A percentile compares a stretch with the other conserved stretches of the same genome.
phyloP scores from a whole-genome alignment of 768 basidiomycete genomes.

The Pleurotus ostreatus region DNA sequence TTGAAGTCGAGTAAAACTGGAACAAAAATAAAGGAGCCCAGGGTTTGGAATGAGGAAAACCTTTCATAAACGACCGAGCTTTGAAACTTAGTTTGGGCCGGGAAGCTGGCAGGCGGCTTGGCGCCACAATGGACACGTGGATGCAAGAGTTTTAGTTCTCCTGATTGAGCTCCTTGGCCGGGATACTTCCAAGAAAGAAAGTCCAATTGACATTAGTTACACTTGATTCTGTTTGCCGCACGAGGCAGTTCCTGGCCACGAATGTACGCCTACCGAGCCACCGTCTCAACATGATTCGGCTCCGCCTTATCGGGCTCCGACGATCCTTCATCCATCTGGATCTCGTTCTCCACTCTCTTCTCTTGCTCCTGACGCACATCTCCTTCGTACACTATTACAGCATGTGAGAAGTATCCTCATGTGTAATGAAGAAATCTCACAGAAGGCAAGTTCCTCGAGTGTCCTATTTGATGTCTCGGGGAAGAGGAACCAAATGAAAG shows the following conservation, averaged over 20 bases:
- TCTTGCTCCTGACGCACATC: conserved; percentile 37
- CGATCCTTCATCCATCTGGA: conserved; percentile 20
- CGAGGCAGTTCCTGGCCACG: too few relatives aligned
- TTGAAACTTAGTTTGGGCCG: too few relatives aligned
- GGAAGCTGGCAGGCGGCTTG: too few relatives aligned
- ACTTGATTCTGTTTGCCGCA: too few relatives aligned
- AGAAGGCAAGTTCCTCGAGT: conserved; percentile 57
- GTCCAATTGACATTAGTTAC: background rate
- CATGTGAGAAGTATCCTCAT: too few relatives aligned
- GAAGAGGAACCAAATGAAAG: conserved; percentile 60
- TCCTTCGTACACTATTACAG: conserved; percentile 36
- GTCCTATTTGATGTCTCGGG: conserved; percentile 52
- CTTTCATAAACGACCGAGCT: too few relatives aligned
- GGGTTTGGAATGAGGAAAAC: too few relatives aligned
- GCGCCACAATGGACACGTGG: too few relatives aligned
- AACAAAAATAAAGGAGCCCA: too few relatives aligned
- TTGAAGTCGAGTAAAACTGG: too few relatives aligned
- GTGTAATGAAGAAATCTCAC: conserved; percentile 24
- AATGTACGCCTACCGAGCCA: background rate
- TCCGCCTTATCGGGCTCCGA: conserved; percentile 4
- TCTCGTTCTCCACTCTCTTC: conserved; percentile 36
- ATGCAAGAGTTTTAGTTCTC: too few relatives aligned
- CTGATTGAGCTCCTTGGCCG: too few relatives aligned
- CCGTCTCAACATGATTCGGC: conserved; percentile 7
- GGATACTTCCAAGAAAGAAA: conserved; percentile 3